A percentile compares a stretch with the other conserved stretches of the same genome.
phyloP scores from a whole-genome alignment of 768 basidiomycete genomes.

The Collybiopsis confluens region DNA sequence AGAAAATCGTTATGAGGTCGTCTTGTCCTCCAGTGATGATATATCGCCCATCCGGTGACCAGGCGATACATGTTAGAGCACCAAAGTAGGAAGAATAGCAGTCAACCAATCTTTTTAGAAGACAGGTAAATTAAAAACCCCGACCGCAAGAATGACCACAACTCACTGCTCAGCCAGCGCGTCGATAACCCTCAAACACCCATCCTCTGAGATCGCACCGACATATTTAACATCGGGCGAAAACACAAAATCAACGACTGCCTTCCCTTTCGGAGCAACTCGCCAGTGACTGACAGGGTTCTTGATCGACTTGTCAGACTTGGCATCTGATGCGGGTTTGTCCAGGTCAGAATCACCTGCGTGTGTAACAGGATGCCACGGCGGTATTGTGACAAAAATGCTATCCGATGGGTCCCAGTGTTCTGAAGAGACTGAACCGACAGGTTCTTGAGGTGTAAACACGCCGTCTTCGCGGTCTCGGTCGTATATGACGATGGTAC shows the following conservation, averaged over 20 bases:
- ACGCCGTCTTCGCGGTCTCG: slow-evolving; percentile 85
- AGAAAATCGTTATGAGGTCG: slow-evolving; percentile 91
- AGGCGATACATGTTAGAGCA: slow-evolving; percentile 81
- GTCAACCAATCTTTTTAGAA: slow-evolving; percentile 62
- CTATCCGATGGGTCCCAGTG: slow-evolving; percentile 75
- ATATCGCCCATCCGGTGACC: slow-evolving; percentile 95
- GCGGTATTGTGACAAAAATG: slow-evolving; percentile 77
- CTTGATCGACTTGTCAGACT: slow-evolving; percentile 60
- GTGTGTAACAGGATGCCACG: slow-evolving; percentile 74
- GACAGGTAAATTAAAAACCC: background rate
- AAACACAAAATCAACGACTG: slow-evolving; percentile 90
- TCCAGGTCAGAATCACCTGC: slow-evolving; percentile 24
- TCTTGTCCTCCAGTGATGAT: slow-evolving; percentile 96
- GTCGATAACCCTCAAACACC: slow-evolving; percentile 86
- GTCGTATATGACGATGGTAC: slow-evolving; percentile 86
- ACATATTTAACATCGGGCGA: slow-evolving; percentile 91
- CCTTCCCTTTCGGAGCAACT: slow-evolving; percentile 55
- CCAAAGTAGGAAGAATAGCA: slow-evolving; percentile 96
- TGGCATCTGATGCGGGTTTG: slow-evolving; percentile 19
- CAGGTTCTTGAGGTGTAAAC: slow-evolving; percentile 62
- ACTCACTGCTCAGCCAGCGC: slow-evolving; percentile 79
- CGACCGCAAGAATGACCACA: background rate
- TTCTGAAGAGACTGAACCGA: slow-evolving; percentile 26
- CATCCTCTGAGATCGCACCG: slow-evolving; percentile 90
- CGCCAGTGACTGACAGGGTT: slow-evolving; percentile 94